A percentile compares a stretch with the other conserved stretches of the same genome.
These are phyloP conservation scores for Suillus occidentalis DNA, from an alignment of 768 basidiomycete genomes.

Conservation along the genomic window DNA sequence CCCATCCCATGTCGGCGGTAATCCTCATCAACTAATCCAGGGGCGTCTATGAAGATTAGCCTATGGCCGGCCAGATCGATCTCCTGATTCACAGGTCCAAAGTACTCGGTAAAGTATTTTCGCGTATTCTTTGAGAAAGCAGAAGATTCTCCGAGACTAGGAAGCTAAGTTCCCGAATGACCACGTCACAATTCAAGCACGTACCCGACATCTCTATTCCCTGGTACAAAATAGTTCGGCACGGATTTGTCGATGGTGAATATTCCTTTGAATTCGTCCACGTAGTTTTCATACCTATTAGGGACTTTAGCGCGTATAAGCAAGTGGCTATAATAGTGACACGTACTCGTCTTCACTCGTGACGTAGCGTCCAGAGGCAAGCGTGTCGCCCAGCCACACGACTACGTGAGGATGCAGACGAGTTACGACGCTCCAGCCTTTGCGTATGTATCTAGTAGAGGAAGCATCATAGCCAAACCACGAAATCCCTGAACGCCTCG, in stretches of 20 bases:
- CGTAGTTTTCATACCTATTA: slow-evolving; percentile 61
- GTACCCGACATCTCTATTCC: slow-evolving; percentile 81
- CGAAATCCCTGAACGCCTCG: slow-evolving; percentile 32
- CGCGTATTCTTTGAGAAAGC: slow-evolving; percentile 55
- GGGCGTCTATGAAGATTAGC: slow-evolving; percentile 71
- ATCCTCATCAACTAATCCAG: slow-evolving; percentile 82
- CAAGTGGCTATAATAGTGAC: background rate
- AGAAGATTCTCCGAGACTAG: slow-evolving; percentile 55
- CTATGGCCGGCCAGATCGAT: slow-evolving; percentile 68
- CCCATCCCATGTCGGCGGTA: slow-evolving; percentile 58
- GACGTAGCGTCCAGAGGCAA: slow-evolving; percentile 60
- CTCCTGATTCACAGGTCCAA: slow-evolving; percentile 68
- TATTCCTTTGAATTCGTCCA: slow-evolving; percentile 58
- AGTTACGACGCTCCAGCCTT: slow-evolving; percentile 66
- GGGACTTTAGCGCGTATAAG: slow-evolving; percentile 3
- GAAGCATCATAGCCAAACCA: slow-evolving; percentile 46
- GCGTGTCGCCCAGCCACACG: slow-evolving; percentile 78
- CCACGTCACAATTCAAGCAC: slow-evolving; percentile 18
- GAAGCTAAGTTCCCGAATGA: slow-evolving; percentile 1
- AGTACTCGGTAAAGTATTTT: slow-evolving; percentile 55
- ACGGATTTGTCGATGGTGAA: slow-evolving; percentile 46
- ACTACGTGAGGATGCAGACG: slow-evolving; percentile 60
- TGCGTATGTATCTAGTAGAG: slow-evolving; percentile 60
- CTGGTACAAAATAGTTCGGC: slow-evolving; percentile 61
- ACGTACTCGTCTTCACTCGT: slow-evolving; percentile 49